A percentile compares a stretch with the other conserved stretches of the same genome.
phyloP scores from a whole-genome alignment of 306 rosid genomes.

The Gastrolobium villosum region DNA sequence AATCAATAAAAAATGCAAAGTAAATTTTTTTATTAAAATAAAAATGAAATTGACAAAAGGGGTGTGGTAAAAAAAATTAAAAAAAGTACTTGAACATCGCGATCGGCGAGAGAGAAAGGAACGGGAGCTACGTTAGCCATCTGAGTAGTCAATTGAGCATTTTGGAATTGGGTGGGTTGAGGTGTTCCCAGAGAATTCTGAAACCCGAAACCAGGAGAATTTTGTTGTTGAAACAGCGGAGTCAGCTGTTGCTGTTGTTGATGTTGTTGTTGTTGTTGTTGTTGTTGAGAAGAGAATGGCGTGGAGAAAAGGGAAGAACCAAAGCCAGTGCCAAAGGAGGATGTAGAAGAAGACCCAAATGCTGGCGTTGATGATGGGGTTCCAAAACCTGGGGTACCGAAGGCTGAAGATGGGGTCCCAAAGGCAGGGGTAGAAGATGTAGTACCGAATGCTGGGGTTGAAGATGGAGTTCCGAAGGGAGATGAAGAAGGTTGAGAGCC shows the following conservation, averaged over 20 bases:
- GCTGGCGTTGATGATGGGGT: constrained; percentile 32
- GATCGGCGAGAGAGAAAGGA: constrained; percentile 91
- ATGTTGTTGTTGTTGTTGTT: constrained; percentile 47
- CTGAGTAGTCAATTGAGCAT: constrained; percentile 70
- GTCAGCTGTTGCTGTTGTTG: constrained; percentile 60
- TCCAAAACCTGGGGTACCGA: constrained; percentile 23
- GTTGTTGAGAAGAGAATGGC: constrained; percentile 72
- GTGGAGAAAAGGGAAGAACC: constrained; percentile 64
- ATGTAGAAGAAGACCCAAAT: constrained; percentile 22
- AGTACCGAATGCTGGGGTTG: constrained; percentile 37
- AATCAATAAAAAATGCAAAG: constrained; percentile 9
- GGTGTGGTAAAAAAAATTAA: no score
- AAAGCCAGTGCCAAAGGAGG: constrained; percentile 61
- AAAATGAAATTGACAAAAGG: background rate
- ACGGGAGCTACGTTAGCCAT: constrained; percentile 96
- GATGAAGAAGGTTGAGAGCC: constrained; percentile 64
- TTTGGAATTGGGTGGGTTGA: constrained; percentile 63
- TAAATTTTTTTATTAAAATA: background rate
- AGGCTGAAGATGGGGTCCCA: constrained; percentile 25
- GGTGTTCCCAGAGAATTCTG: constrained; percentile 59
- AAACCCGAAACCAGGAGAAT: constrained; percentile 70
- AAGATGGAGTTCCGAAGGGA: constrained; percentile 48
- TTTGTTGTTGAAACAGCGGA: constrained; percentile 56
- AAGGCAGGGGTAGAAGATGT: constrained; percentile 29
- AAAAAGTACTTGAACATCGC: constrained; percentile 76